phyloP scores from a whole-genome alignment of 1,139 yeast species.

The Nakaseomyces sp. region DNA sequence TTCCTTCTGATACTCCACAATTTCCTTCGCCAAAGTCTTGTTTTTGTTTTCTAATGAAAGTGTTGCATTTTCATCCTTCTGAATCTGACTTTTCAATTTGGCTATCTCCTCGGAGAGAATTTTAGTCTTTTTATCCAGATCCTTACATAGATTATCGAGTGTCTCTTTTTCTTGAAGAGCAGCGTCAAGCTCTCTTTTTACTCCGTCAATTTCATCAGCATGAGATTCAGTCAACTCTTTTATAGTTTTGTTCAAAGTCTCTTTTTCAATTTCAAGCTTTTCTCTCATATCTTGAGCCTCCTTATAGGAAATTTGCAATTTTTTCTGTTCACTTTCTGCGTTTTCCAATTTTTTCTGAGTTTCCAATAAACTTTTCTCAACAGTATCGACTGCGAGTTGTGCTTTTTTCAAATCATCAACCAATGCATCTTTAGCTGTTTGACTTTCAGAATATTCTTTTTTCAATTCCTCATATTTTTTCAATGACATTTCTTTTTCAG shows the following conservation, averaged over 20 bases:
- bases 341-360: neutral
- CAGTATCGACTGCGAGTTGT: neutral
- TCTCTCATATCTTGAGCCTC: neutral
- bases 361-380: neutral
- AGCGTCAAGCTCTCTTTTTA: slow-evolving; percentile 10
- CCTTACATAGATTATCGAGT: neutral
- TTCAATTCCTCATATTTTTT: neutral
- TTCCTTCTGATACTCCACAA: neutral
- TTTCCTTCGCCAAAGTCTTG: neutral
- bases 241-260: slow-evolving; percentile 5
- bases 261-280: neutral
- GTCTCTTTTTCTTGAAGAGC: neutral
- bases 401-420: neutral
- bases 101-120: neutral
- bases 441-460: neutral
- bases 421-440: neutral
- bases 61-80: neutral
- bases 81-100: neutral
- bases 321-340: slow-evolving; percentile 2
- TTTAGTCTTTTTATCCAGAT: neutral
- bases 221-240: slow-evolving; percentile 9
- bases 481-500: neutral
- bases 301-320: neutral
- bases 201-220: slow-evolving; percentile 5
- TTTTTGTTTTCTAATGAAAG: neutral